Percentiles rank a stretch among this genome's conserved stretches.
These are phyloP conservation scores for Rhinocladiella similis DNA, from an alignment of 2,329 filamentous ascomycete genomes.

Conservation along the genomic window DNA sequence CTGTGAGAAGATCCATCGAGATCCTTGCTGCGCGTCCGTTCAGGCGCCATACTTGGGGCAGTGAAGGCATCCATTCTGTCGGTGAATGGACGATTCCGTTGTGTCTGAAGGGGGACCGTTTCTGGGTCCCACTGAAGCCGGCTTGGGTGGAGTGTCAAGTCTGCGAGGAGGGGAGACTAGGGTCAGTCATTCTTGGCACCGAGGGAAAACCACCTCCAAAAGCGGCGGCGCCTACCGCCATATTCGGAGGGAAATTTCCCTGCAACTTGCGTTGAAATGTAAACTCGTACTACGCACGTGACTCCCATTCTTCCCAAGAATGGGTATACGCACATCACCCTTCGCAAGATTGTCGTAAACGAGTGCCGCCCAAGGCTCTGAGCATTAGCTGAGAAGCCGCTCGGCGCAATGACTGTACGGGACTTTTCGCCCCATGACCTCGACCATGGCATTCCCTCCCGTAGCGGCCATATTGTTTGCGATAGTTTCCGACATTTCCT, in stretches of 20 bases:
- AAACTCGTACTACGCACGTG: background rate
- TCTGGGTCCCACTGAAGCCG: constrained; percentile 11
- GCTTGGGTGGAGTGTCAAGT: background rate
- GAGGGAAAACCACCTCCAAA: too few relatives aligned
- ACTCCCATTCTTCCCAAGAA: background rate
- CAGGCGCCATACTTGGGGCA: constrained; percentile 6
- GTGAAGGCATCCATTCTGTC: constrained; percentile 9
- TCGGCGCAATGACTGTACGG: background rate
- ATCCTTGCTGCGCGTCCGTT: constrained; percentile 5
- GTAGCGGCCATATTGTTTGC: background rate
- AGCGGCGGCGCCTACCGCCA: too few relatives aligned
- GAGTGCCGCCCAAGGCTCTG: too few relatives aligned
- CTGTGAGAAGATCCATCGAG: constrained; percentile 7
- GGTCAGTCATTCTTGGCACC: too few relatives aligned
- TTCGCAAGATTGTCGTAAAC: background rate
- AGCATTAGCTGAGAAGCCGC: background rate
- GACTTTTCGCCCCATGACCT: background rate
- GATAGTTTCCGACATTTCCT: background rate
- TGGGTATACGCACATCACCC: background rate
- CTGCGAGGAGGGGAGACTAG: too few relatives aligned
- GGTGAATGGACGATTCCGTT: constrained; percentile 4
- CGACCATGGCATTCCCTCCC: background rate
- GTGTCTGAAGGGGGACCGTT: constrained; percentile 11
- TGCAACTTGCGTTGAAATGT: too few relatives aligned
- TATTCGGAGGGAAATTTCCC: too few relatives aligned